phyloP scores from a whole-genome alignment of 2,329 filamentous ascomycete species.

The Penicillium sclerotigenum region DNA sequence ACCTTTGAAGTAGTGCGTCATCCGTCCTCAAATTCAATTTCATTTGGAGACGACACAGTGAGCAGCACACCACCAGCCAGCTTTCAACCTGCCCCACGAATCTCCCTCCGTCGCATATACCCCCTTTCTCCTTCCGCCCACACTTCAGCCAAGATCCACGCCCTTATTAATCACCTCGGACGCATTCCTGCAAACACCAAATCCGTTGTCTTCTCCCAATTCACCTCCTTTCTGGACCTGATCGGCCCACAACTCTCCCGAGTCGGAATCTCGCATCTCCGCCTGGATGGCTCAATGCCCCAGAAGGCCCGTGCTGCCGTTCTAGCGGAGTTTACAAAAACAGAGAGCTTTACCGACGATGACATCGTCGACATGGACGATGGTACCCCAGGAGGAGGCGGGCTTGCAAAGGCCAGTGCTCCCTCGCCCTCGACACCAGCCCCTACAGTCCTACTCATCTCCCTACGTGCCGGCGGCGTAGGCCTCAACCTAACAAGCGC shows the following conservation, averaged over 20 bases:
- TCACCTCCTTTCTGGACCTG: conserved; percentile 90
- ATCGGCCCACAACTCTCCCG: conserved; percentile 76
- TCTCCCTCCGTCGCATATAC: conserved; percentile 60
- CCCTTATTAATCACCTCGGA: conserved; percentile 72
- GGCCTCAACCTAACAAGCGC: conserved; percentile 89
- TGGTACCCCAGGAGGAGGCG: conserved; percentile 16
- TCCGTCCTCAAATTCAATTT: conserved; percentile 44
- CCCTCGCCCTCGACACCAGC: conserved; percentile 14
- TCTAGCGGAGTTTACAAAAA: conserved; percentile 65
- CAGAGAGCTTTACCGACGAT: conserved; percentile 35
- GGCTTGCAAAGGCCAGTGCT: background rate
- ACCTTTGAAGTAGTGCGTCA: conserved; percentile 90
- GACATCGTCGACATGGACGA: conserved; percentile 38
- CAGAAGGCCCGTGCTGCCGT: conserved; percentile 81
- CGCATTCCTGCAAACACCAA: conserved; percentile 70
- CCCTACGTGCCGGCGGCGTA: conserved; percentile 84
- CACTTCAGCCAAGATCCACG: conserved; percentile 78
- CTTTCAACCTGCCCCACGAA: conserved; percentile 45
- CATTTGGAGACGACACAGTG: conserved; percentile 45
- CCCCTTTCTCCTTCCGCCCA: conserved; percentile 58
- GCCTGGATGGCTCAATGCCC: conserved; percentile 85
- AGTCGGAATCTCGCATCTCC: conserved; percentile 73
- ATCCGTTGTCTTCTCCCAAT: conserved; percentile 93
- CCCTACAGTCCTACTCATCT: conserved; percentile 68
- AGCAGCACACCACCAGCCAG: conserved; percentile 37